These are phyloP conservation scores for Mycosphaerella sp. DNA, from an alignment of 2,329 filamentous ascomycete genomes.

Conservation along the genomic window DNA sequence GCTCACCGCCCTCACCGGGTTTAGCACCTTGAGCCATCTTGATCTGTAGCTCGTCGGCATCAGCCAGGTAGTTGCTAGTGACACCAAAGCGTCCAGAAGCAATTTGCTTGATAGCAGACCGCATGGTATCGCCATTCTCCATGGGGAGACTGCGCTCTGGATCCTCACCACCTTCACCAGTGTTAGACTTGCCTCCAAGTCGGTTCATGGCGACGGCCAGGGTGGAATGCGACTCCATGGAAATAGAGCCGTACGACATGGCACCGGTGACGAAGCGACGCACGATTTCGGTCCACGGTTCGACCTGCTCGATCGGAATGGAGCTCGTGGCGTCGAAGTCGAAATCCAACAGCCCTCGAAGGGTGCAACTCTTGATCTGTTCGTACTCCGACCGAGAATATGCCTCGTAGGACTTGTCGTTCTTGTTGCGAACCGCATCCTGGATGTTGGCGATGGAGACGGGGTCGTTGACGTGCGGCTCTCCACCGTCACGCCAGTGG, in stretches of 20 bases:
- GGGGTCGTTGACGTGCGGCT: constrained; percentile 92
- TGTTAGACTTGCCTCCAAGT: constrained; percentile 94
- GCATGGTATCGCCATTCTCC: constrained; percentile 92
- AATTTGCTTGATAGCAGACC: constrained; percentile 95
- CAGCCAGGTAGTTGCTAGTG: constrained; percentile 87
- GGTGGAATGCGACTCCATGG: constrained; percentile 96
- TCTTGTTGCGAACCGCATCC: constrained; percentile 92
- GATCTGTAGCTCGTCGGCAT: constrained; percentile 94
- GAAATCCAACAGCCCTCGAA: constrained; percentile 91
- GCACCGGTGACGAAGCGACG: constrained; percentile 93
- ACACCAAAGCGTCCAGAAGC: constrained; percentile 95
- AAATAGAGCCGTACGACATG: constrained; percentile 98
- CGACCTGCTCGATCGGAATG: constrained; percentile 92
- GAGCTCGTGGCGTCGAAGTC: constrained; percentile 81
- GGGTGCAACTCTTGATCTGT: constrained; percentile 92
- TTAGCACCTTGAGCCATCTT: constrained; percentile 99
- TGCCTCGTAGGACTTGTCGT: constrained; percentile 96
- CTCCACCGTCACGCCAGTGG: constrained; percentile 95
- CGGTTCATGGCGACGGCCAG: constrained; percentile 95
- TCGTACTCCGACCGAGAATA: constrained; percentile 92
- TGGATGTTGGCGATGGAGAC: constrained; percentile 94
- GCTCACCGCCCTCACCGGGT: constrained; percentile 93
- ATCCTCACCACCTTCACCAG: constrained; percentile 94
- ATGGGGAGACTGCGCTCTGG: constrained; percentile 79
- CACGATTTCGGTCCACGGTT: constrained; percentile 97